Evolutionary conservation across 2,329 filamentous ascomycete species (phyloP), one percentile per base, ranked within the genome.

Genomic region (Talaromyces sp.): DNA sequence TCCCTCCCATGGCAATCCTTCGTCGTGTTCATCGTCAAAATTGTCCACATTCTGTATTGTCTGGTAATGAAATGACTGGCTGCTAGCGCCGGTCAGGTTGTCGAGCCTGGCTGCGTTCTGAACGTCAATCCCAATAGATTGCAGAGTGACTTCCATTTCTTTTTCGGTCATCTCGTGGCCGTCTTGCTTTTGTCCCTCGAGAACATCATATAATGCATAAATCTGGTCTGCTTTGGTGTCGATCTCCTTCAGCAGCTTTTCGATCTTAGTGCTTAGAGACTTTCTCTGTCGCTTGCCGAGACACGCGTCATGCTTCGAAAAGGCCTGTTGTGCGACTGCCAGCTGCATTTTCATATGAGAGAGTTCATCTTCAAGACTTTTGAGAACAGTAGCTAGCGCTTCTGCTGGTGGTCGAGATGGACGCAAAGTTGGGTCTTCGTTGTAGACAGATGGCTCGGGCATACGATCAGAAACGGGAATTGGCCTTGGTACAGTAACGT

Each of bases 321-420:
- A 91, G 40, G 83, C 77, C 2, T 80, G 80, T 68, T 89, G 85
- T 63, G 86, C 83, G 37, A 82, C 75, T 0, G 83, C 79, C n/a
- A 92, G 83, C 69, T 88, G 83, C 67, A 89, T 82, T 75, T 90
- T 89, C 60, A 96, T 77, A 72, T 96, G 90, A 12, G 83, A 82
- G 50, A 93, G 83, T 74, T 96, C 92, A 72, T 96, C 91, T 68
- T 91, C 83, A 3, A 96, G 80, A 7, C 87, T 84, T 76, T 96
- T 95, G 73, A 96, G 88, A 23, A 96, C 90, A n/a, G 88, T 85
- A 7, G 90, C 89, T 25, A 96, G 84, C 9, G 92, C 91, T 48
- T 88, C 77, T 4, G 84, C 86, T 0, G 91, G 91, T 1, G 86
- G 79, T 70, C 91, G 88, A 1, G 88, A 82, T 5, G 80, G 86